phyloP scores from a whole-genome alignment of 2,329 filamentous ascomycete species.

The Trichoderma lentiforme region DNA sequence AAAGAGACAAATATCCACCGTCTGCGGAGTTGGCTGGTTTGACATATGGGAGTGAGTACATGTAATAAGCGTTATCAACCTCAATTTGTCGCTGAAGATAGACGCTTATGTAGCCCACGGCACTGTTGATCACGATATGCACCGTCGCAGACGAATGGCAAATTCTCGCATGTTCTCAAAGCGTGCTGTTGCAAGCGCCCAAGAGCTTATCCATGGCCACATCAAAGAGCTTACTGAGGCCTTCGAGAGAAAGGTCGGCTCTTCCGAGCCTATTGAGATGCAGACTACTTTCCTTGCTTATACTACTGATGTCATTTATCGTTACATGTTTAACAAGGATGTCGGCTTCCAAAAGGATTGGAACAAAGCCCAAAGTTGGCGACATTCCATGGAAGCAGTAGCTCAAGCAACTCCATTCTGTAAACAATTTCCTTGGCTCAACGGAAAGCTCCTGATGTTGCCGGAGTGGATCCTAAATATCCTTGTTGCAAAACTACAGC shows the following conservation, averaged over 20 bases:
- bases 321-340: not conserved
- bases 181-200: not conserved
- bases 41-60: not conserved
- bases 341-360: not conserved
- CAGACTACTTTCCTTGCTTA: not conserved
- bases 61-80: not conserved
- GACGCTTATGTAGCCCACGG: not conserved
- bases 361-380: not conserved
- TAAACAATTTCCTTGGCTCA: slow-evolving; percentile 14
- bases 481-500: not conserved
- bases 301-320: not conserved
- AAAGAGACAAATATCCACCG: not conserved
- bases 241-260: not conserved
- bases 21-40: not conserved
- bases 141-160: not conserved
- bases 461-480: not conserved
- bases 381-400: not conserved
- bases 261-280: not conserved
- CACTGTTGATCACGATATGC: not conserved
- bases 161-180: slow-evolving; percentile 6
- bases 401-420: not conserved
- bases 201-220: not conserved
- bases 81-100: not conserved
- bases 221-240: not conserved
- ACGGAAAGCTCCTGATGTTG: not conserved